Percentiles rank a stretch among this genome's conserved stretches.
Evolutionary conservation across 495 filamentous ascomycete genomes (phyloP).

Genomic region (Thozetella sp.): DNA sequence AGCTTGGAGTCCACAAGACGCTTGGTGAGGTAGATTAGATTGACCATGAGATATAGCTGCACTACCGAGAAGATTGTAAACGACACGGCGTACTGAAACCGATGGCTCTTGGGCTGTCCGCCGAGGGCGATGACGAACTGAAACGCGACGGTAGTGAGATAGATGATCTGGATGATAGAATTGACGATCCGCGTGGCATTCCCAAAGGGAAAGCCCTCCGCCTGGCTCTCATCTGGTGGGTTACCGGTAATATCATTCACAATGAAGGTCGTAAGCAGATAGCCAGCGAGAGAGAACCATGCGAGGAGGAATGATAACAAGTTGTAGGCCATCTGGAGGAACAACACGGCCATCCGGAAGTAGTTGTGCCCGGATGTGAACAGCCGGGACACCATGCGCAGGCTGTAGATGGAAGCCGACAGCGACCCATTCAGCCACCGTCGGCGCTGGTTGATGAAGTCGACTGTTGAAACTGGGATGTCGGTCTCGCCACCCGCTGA

Average conservation of each 20-base stretch:
- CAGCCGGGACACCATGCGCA: conserved; percentile 99
- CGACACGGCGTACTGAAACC: too few species aligned
- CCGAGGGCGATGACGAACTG: too few species aligned
- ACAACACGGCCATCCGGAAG: conserved; percentile 97
- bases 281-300: conserved; percentile 6
- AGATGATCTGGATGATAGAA: too few species aligned
- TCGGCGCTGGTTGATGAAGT: conserved; percentile 97
- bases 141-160: too few species aligned
- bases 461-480: conserved; percentile 92
- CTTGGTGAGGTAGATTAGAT: too few species aligned
- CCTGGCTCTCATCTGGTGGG: neutral
- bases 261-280: conserved; percentile 1
- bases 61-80: too few species aligned
- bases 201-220: too few species aligned
- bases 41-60: too few species aligned
- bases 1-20: too few species aligned
- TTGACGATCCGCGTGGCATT: too few species aligned
- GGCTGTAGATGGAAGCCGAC: conserved; percentile 91
- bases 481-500: conserved; percentile 98
- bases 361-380: conserved; percentile 98
- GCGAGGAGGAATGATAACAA: neutral
- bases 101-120: too few species aligned
- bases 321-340: conserved; percentile 4
- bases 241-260: neutral
- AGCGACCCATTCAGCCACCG: conserved; percentile 99